Evolutionary conservation across 2,329 filamentous ascomycete species (phyloP).

Genomic region (Stromatinia cepivora): DNA sequence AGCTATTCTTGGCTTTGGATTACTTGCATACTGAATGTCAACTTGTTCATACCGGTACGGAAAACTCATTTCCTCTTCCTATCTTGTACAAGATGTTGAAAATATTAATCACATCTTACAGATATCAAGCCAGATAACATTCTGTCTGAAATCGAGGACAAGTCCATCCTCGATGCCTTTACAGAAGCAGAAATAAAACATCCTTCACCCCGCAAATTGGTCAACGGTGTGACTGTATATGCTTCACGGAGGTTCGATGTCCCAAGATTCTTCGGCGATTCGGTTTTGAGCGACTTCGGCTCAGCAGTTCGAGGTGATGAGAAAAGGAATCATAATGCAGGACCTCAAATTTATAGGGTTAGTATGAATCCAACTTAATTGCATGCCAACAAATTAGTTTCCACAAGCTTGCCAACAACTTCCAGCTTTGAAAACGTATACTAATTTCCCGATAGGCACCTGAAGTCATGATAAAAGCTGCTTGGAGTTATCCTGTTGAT

Average conservation of each 20-base stretch:
- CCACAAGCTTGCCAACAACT: background rate
- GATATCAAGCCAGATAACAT: slow-evolving; percentile 51
- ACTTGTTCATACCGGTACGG: slow-evolving; percentile 88
- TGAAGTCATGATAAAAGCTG: slow-evolving; percentile 44
- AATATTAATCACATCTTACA: slow-evolving; percentile 25
- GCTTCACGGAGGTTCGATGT: slow-evolving; percentile 44
- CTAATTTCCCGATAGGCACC: slow-evolving; percentile 37
- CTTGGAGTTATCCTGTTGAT: slow-evolving; percentile 42
- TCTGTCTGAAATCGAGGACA: slow-evolving; percentile 43
- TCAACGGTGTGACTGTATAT: slow-evolving; percentile 47
- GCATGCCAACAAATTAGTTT: background rate
- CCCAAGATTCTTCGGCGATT: slow-evolving; percentile 39
- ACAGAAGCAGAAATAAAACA: slow-evolving; percentile 43
- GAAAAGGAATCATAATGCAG: slow-evolving; percentile 42
- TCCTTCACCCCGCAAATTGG: slow-evolving; percentile 47
- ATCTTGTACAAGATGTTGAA: background rate
- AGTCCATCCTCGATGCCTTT: slow-evolving; percentile 43
- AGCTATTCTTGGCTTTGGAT: slow-evolving; percentile 89
- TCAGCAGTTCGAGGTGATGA: slow-evolving; percentile 45
- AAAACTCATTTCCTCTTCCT: background rate
- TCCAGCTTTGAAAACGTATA: background rate
- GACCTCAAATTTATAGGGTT: slow-evolving; percentile 43
- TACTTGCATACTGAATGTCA: slow-evolving; percentile 95
- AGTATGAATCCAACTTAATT: background rate
- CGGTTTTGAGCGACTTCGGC: slow-evolving; percentile 52